Percentiles rank a stretch among this genome's conserved stretches.
phyloP scores from a whole-genome alignment of 2,329 filamentous ascomycete genomes.

The Botrytis fragariae region DNA sequence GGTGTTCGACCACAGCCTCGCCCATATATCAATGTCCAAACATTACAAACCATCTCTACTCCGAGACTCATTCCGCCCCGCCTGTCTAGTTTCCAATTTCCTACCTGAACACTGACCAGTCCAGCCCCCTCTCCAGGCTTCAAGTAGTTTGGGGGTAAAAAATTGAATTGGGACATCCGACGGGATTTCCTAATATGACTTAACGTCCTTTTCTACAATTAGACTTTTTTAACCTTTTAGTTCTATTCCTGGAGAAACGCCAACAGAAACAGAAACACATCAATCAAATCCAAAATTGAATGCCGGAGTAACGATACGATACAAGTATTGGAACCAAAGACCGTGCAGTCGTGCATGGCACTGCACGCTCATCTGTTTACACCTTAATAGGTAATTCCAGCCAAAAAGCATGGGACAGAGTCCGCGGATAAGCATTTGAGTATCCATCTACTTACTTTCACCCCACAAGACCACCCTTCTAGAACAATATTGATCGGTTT shows the following conservation, averaged over 20 bases:
- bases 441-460: background rate
- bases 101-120: background rate
- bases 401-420: background rate
- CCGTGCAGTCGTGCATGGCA: slow-evolving; percentile 9
- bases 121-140: background rate
- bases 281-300: background rate
- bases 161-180: background rate
- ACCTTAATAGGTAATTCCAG: background rate
- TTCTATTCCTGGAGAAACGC: slow-evolving; percentile 12
- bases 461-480: slow-evolving; percentile 12
- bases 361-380: background rate
- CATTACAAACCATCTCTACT: slow-evolving; percentile 8
- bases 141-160: background rate
- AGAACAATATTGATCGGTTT: slow-evolving; percentile 4
- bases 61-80: slow-evolving; percentile 7
- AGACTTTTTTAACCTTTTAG: background rate
- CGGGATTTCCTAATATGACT: background rate
- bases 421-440: slow-evolving; percentile 7
- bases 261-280: slow-evolving; percentile 1
- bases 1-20: slow-evolving; percentile 18
- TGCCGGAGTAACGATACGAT: slow-evolving; percentile 9
- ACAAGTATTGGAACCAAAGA: slow-evolving; percentile 5
- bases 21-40: slow-evolving; percentile 17
- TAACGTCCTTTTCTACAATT: background rate
- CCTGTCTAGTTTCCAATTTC: background rate